phyloP scores from a whole-genome alignment of 495 filamentous ascomycete genomes.

The Penicillium roqueforti region DNA sequence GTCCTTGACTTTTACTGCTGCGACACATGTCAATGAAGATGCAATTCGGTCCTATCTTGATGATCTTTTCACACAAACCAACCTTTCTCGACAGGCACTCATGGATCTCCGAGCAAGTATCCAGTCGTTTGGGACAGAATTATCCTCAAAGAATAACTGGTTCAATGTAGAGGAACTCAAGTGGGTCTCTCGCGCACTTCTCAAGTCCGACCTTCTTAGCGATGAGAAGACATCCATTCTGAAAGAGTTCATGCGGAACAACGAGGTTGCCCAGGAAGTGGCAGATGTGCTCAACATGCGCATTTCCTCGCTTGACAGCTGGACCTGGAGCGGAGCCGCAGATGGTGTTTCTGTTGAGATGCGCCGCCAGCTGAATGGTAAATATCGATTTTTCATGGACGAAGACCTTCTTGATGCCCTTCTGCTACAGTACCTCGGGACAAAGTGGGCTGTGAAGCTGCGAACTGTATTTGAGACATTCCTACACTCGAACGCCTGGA shows the following conservation, averaged over 20 bases:
- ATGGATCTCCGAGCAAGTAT: constrained; percentile 41
- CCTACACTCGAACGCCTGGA: constrained; percentile 37
- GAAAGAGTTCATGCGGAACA: constrained; percentile 56
- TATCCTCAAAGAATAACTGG: constrained; percentile 32
- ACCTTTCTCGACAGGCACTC: constrained; percentile 39
- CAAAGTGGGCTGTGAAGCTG: constrained; percentile 56
- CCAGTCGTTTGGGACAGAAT: constrained; percentile 39
- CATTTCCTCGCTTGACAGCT: constrained; percentile 52
- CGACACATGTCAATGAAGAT: constrained; percentile 39
- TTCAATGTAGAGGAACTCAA: constrained; percentile 36
- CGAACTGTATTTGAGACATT: constrained; percentile 37
- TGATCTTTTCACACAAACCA: constrained; percentile 44
- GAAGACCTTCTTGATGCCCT: constrained; percentile 64
- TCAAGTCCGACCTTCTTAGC: constrained; percentile 53
- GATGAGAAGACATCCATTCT: constrained; percentile 56
- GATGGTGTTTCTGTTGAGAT: constrained; percentile 54
- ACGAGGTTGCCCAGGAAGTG: constrained; percentile 54
- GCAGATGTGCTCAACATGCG: constrained; percentile 67
- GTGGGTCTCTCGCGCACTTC: constrained; percentile 52
- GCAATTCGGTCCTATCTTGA: constrained; percentile 50
- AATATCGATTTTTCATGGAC: constrained; percentile 60
- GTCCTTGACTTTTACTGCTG: constrained; percentile 49
- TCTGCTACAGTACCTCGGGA: constrained; percentile 61
- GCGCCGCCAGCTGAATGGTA: constrained; percentile 58
- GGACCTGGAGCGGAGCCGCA: constrained; percentile 51